Conservation (phyloP, 208 protist species). For the Wallacemonas sp. region DNA sequence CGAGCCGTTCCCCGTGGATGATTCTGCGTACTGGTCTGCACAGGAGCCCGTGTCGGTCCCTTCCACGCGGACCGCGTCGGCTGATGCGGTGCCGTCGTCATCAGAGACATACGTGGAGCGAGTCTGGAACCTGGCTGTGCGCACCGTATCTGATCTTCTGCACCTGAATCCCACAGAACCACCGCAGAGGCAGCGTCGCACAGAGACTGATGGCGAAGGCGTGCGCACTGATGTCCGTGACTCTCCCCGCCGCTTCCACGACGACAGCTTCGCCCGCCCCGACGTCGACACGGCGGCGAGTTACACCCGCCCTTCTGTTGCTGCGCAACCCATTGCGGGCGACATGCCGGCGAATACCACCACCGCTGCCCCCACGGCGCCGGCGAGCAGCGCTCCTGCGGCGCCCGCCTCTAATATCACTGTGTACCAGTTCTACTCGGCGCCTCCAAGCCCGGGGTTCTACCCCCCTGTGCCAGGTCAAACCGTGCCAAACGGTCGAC, state of each 20-base stretch:
- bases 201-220: not conserved
- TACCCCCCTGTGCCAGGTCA: not conserved
- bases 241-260: not conserved
- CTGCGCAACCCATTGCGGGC: too few relatives aligned
- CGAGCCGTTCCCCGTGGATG: not conserved
- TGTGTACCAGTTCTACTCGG: slow-evolving; percentile 12
- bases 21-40: not conserved
- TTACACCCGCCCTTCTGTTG: too few relatives aligned
- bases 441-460: not conserved
- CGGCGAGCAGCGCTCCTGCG: not conserved
- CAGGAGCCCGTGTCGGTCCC: not conserved
- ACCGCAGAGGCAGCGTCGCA: not conserved
- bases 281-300: not conserved
- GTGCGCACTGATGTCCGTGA: not conserved
- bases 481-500: not conserved
- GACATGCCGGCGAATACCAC: not conserved
- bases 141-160: slow-evolving; percentile 7
- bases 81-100: too few relatives aligned
- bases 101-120: slow-evolving; percentile 5
- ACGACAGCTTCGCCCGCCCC: not conserved
- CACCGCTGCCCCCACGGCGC: not conserved
- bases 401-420: slow-evolving; percentile 10
- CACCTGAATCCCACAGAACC: not conserved
- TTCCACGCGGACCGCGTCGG: too few relatives aligned
- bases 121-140: slow-evolving; percentile 5